Base-by-base conservation (phyloP, 441 rosid species). In the Bruguiera hainesii region DNA sequence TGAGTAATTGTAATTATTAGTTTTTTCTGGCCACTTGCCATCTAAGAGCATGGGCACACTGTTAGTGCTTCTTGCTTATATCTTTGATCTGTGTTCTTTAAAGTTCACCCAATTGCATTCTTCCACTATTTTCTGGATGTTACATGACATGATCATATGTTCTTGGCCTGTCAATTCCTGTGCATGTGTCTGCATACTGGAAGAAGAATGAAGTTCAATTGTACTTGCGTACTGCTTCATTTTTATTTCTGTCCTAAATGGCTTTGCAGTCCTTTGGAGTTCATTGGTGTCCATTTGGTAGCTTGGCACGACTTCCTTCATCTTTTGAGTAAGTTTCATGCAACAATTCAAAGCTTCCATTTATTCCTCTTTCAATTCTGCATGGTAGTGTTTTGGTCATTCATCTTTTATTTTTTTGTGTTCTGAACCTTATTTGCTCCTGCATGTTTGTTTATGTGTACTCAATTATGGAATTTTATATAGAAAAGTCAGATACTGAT, bases 251-350 rank as follows among this genome's bases (percentile, higher is more conserved):
- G 51, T 71, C 66, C 56, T 61, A 19, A 69, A 58, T 61, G 55
- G 52, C 69, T 71, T 80, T 86, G 82, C 83, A 93, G 98, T 85
- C 98, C 30, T 85, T 90, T 66, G 98, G 97, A 75, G 86, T 90
- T 76, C 98, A 93, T 72, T 93, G 97, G 96, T 93, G 98, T 71
- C 98, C 97, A 23, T 93, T 84, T 76, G 90, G 90, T 72, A 85
- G 86, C 70, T 70, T 91, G 73, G 80, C 97, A 1, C 86, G 90
- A 68, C 79, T 81, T 71, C 93, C 94, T 70, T 76, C 88, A 46
- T 80, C 93, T 68, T 90, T 87, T 49, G 98, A 89, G 98, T 93
- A 87, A 90, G 98, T 73, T 60, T 66, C 30, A 53, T 61, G 31
- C 65, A 23, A 9, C 72, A 21, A 31, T 48, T 70, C 55, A 46